Percentiles rank a stretch among this genome's conserved stretches.
phyloP scores from a whole-genome alignment of 441 rosid species.

The Corymbia calophylla region DNA sequence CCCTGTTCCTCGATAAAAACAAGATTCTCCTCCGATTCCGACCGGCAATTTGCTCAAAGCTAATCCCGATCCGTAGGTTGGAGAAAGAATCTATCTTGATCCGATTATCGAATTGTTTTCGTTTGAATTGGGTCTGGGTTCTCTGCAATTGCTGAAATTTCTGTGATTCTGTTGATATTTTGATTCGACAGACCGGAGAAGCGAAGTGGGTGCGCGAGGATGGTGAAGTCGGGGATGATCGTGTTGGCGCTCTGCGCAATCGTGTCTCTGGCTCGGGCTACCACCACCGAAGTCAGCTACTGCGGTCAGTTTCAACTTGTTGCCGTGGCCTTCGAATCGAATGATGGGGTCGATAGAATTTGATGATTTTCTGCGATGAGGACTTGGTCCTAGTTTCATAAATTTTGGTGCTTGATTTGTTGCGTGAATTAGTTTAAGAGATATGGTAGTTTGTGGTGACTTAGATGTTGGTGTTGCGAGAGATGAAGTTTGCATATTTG shows the following conservation, averaged over 20 bases:
- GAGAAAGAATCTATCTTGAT: background rate
- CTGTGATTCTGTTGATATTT: background rate
- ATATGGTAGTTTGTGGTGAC: background rate
- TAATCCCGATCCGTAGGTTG: background rate
- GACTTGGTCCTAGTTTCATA: background rate
- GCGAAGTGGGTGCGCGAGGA: background rate
- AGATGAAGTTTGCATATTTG: background rate
- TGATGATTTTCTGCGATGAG: background rate
- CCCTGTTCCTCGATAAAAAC: background rate
- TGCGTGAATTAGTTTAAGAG: background rate
- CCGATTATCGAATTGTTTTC: background rate
- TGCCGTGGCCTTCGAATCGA: background rate
- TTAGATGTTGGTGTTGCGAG: background rate
- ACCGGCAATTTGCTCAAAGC: background rate
- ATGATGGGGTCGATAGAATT: background rate
- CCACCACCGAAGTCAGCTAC: slow-evolving; percentile 34
- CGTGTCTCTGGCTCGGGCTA: slow-evolving; percentile 24
- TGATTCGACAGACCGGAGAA: background rate
- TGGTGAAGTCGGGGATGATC: slow-evolving; percentile 12
- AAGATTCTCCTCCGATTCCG: background rate
- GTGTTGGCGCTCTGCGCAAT: slow-evolving; percentile 32
- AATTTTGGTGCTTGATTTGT: background rate
- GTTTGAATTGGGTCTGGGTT: background rate
- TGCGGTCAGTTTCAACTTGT: slow-evolving; percentile 26
- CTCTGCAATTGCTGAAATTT: background rate